A percentile compares a stretch with the other conserved stretches of the same genome.
Conservation (phyloP, 495 filamentous ascomycete genomes). For the Articulospora tetracladia region DNA sequence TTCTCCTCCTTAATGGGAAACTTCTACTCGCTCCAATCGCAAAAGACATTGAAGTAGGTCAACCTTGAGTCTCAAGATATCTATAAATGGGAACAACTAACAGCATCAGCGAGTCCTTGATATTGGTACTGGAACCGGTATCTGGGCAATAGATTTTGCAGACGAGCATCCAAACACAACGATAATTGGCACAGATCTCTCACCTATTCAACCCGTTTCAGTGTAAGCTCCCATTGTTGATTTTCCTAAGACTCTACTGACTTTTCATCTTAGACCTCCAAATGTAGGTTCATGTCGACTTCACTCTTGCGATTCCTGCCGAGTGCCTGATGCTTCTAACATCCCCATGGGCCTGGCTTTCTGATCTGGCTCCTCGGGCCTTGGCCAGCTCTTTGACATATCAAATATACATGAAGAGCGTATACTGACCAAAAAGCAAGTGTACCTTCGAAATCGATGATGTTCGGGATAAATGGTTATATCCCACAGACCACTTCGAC, state of each 20-base stretch:
- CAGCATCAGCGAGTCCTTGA: slow-evolving; percentile 18
- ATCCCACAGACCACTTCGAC: slow-evolving; percentile 41
- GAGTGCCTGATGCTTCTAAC: no score
- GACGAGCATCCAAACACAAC: slow-evolving; percentile 46
- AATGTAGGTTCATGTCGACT: slow-evolving; percentile 32
- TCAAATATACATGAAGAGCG: no score
- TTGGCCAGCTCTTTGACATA: no score
- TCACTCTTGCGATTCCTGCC: no score
- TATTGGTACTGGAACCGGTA: slow-evolving; percentile 23
- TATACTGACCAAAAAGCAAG: not conserved
- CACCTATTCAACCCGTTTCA: slow-evolving; percentile 44
- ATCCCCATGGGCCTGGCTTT: no score
- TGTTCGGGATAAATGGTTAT: slow-evolving; percentile 50
- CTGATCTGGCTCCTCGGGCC: no score
- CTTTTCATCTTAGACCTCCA: slow-evolving; percentile 29
- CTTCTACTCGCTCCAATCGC: slow-evolving; percentile 31
- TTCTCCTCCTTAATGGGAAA: slow-evolving; percentile 28
- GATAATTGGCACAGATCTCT: slow-evolving; percentile 52
- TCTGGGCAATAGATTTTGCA: slow-evolving; percentile 52
- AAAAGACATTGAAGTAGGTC: slow-evolving; percentile 12
- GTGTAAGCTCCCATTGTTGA: slow-evolving; percentile 13
- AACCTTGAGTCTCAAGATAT: not conserved
- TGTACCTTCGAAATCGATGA: slow-evolving; percentile 49
- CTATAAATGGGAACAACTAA: no score
- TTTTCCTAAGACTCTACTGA: not conserved